Conservation (phyloP, 139 green algal genomes). For the Nannochloris sp. region DNA sequence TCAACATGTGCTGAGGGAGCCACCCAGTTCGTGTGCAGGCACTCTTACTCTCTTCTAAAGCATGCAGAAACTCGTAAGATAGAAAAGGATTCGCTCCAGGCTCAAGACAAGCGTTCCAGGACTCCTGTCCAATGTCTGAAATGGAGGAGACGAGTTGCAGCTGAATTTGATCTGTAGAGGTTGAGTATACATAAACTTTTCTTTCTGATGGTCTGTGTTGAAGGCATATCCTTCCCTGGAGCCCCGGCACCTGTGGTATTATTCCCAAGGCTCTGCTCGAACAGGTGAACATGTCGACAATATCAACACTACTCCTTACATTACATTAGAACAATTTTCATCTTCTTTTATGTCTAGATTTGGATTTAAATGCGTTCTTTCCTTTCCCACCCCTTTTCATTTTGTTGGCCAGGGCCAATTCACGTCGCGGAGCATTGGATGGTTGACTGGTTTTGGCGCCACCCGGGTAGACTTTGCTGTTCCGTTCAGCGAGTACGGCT, state of each 20-base stretch:
- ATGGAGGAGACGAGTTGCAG: slow-evolving; percentile 12
- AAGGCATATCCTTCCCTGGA: too few relatives aligned
- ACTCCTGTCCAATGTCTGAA: slow-evolving; percentile 23
- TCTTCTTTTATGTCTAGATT: not conserved
- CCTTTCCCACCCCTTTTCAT: not conserved
- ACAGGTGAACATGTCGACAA: too few relatives aligned
- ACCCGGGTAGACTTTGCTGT: slow-evolving; percentile 41
- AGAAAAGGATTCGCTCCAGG: slow-evolving; percentile 69
- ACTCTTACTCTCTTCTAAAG: slow-evolving; percentile 46
- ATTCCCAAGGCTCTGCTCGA: too few relatives aligned
- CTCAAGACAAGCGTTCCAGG: slow-evolving; percentile 59
- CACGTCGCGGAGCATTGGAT: slow-evolving; percentile 10
- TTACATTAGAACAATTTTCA: not conserved
- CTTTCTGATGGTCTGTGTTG: too few relatives aligned
- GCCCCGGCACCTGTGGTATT: too few relatives aligned
- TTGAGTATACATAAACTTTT: too few relatives aligned
- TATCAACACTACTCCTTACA: too few relatives aligned
- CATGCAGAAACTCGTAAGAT: slow-evolving; percentile 49
- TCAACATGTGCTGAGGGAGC: slow-evolving; percentile 57
- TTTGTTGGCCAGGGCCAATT: not conserved
- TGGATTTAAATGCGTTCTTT: slow-evolving; percentile 9
- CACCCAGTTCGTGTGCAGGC: slow-evolving; percentile 42
- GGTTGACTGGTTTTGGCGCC: slow-evolving; percentile 13
- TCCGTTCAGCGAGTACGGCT: not conserved
- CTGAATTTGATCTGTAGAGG: too few relatives aligned